Evolutionary conservation across 2,329 filamentous ascomycete genomes (phyloP).

Genomic region (Trichoderma sp.): DNA sequence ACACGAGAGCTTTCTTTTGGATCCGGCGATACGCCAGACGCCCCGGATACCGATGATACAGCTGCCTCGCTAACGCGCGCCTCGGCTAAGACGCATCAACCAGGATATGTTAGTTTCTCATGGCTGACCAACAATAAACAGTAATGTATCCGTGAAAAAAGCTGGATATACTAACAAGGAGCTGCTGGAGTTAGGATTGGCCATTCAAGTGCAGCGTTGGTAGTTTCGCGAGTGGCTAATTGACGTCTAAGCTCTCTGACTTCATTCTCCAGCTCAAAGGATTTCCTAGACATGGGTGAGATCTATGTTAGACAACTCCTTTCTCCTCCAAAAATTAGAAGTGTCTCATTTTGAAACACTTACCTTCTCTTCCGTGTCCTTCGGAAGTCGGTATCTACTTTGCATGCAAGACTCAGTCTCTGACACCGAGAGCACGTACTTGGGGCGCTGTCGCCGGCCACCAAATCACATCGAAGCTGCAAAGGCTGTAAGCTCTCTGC

Average conservation of each 20-base stretch:
- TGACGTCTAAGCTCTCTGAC: constrained; percentile 7
- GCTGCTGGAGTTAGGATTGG: not conserved
- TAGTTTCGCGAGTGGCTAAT: not conserved
- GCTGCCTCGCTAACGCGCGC: not conserved
- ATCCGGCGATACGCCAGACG: not conserved
- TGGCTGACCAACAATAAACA: not conserved
- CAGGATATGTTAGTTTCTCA: not conserved
- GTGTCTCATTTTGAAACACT: not conserved
- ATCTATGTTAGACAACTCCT: not conserved
- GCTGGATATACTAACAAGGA: not conserved
- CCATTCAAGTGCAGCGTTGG: not conserved
- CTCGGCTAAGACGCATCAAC: not conserved
- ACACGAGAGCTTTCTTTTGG: constrained; percentile 7
- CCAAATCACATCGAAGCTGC: constrained; percentile 12
- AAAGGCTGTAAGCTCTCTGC: not conserved
- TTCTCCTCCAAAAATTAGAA: not conserved
- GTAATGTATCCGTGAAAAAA: not conserved
- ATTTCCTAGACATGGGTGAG: not conserved
- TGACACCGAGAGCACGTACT: constrained; percentile 3
- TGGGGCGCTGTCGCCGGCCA: not conserved
- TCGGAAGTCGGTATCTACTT: constrained; percentile 7
- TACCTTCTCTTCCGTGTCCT: constrained; percentile 10
- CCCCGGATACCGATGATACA: not conserved
- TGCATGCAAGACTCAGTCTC: constrained; percentile 4
- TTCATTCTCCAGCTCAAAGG: constrained; percentile 12